Conservation (phyloP, 1,284 basidiomycete species). For the Coniferiporia weirii region DNA sequence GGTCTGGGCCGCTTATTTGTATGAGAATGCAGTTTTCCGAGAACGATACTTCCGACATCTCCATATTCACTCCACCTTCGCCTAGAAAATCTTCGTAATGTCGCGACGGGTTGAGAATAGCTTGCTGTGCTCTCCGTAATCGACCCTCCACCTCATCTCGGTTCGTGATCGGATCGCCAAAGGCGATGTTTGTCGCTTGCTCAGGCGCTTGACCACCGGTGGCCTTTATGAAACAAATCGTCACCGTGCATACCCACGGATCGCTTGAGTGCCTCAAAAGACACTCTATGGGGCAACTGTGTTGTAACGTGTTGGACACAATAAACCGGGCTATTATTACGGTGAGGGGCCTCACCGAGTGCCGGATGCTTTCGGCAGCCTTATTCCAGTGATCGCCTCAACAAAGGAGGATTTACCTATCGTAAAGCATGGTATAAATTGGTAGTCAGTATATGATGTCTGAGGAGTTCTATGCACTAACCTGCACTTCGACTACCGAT, state of each 20-base stretch:
- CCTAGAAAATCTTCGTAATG: conserved; percentile 36
- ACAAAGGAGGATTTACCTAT: conserved; percentile 68
- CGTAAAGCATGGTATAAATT: background rate
- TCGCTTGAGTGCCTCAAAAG: conserved; percentile 42
- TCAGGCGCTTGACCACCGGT: conserved; percentile 39
- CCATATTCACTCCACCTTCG: too few species aligned
- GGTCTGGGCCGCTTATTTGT: conserved; percentile 59
- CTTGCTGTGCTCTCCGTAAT: conserved; percentile 64
- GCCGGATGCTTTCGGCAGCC: conserved; percentile 55
- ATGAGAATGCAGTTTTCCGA: conserved; percentile 60
- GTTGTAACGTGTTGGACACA: too few species aligned
- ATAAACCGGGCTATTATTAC: background rate
- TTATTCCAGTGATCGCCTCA: conserved; percentile 68
- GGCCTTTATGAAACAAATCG: conserved; percentile 47
- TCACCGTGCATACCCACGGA: conserved; percentile 58
- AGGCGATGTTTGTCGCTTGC: conserved; percentile 40
- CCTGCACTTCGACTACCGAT: conserved; percentile 58
- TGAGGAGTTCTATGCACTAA: too few species aligned
- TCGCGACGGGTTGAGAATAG: conserved; percentile 59
- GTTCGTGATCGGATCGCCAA: conserved; percentile 49
- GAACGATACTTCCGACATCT: conserved; percentile 42
- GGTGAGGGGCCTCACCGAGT: conserved; percentile 40
- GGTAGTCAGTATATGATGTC: too few species aligned
- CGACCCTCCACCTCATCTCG: conserved; percentile 57
- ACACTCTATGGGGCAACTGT: conserved; percentile 72